Conservation (phyloP, 2,329 filamentous ascomycete species). For the Epichloe scottii region DNA sequence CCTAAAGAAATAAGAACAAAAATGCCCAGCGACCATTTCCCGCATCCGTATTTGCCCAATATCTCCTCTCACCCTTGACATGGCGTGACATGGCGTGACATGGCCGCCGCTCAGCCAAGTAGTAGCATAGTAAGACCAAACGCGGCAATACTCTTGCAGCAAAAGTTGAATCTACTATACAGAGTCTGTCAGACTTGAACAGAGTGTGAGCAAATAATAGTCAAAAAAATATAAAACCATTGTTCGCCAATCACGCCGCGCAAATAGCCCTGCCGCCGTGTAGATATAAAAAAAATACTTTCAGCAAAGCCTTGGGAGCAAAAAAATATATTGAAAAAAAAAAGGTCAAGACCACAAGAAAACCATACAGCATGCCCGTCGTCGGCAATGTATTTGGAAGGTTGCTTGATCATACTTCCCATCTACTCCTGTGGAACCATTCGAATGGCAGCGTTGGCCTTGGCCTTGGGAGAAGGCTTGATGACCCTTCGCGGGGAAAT, state of each 20-base stretch:
- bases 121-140: no score
- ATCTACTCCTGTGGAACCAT: constrained; percentile 1
- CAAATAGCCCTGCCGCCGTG: background rate
- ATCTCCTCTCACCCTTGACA: no score
- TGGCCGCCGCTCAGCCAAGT: background rate
- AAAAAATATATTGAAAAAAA: background rate
- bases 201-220: no score
- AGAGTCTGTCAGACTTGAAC: background rate
- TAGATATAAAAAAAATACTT: background rate
- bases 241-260: background rate
- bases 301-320: background rate
- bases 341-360: background rate
- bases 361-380: no score
- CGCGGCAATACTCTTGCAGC: no score
- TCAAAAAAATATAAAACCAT: background rate
- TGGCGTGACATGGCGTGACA: background rate
- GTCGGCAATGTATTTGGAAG: no score
- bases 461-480: constrained; percentile 8
- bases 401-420: no score
- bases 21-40: no score
- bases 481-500: constrained; percentile 4
- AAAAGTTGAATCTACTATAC: background rate
- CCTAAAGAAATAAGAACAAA: background rate
- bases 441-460: constrained; percentile 5
- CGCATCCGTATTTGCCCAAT: background rate